These are phyloP conservation scores for Glaciozyma martinii DNA, from an alignment of 768 basidiomycete species.

Conservation along the genomic window DNA sequence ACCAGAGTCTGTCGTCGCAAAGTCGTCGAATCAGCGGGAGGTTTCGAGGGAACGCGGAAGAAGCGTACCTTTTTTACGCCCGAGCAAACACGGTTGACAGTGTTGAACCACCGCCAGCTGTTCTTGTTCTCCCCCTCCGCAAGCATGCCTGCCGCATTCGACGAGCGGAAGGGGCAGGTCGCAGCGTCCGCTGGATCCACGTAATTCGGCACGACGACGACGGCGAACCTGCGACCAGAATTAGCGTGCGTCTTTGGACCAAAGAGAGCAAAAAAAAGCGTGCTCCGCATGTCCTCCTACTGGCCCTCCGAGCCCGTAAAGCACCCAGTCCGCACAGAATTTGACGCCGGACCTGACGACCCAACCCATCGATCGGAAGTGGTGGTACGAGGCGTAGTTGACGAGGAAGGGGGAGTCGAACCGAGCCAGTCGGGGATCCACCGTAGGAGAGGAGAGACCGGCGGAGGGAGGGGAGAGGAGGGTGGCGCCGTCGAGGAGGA, in stretches of 20 bases:
- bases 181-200: conserved; percentile 66
- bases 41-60: neutral
- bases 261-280: conserved; percentile 35
- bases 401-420: conserved; percentile 61
- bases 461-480: neutral
- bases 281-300: conserved; percentile 95
- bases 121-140: conserved; percentile 40
- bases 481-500: conserved; percentile 7
- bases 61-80: conserved; percentile 82
- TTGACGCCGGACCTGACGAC: conserved; percentile 92
- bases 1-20: conserved; percentile 62
- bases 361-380: conserved; percentile 94
- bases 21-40: neutral
- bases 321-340: conserved; percentile 88
- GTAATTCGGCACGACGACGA: conserved; percentile 84
- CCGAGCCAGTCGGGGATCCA: conserved; percentile 13
- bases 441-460: neutral
- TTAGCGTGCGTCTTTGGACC: neutral
- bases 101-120: conserved; percentile 92
- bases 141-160: conserved; percentile 27
- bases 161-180: conserved; percentile 55
- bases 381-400: conserved; percentile 82
- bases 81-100: conserved; percentile 89
- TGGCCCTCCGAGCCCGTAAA: conserved; percentile 71
- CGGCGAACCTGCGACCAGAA: conserved; percentile 61